Evolutionary conservation across 2,329 filamentous ascomycete species (phyloP), one percentile per base, ranked within the genome.

Genomic region (Ampelomyces quisqualis): DNA sequence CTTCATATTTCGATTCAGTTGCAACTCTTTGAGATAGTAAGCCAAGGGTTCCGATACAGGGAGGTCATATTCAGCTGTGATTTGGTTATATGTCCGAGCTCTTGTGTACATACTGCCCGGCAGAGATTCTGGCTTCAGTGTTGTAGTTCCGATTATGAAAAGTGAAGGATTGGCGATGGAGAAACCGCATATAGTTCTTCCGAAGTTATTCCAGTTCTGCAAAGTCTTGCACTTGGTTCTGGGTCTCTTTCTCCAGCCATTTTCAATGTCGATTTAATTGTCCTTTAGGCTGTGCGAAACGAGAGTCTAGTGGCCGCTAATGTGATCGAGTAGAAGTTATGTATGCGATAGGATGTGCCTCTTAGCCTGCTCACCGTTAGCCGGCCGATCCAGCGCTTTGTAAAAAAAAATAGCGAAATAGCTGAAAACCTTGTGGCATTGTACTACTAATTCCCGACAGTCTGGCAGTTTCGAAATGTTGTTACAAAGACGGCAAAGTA

Each of bases 251-350:
- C 23, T 58, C 53, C 38, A 65, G 40, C 60, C 60, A 65, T 49
- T 29, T 43, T 27, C 44, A 53, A 28, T 63, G 58, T 9, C 45
- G 46, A 17, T 28, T 30, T 13, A 65, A 34, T n/a, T 55, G 44
- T 29, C 47, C 33, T 24, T 62, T 55, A 8, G 64, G 34, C 11
- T 48, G 50, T 4, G 55, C 43, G 31, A 65, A 57, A 7, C 62
- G 53, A n/a, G 59, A 60, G 42, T 65, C 59, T 17, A 65, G 48
- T 20, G 62, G 59, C 28, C 55, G 44, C 62, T 57, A 64, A 26
- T 47, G 38, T 26, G 43, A 19, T 40, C 47, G 22, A 11, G 9
- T 38, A 24, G 46, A 35, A 34, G 51, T 37, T 18, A 23, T 34
- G 22, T 50, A 38, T 34, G 43, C 38, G 32, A 46, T 40, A 49